A percentile compares a stretch with the other conserved stretches of the same genome.
These are phyloP conservation scores for Leccinum olivaceopallidum DNA, from an alignment of 768 basidiomycete species.

Conservation along the genomic window DNA sequence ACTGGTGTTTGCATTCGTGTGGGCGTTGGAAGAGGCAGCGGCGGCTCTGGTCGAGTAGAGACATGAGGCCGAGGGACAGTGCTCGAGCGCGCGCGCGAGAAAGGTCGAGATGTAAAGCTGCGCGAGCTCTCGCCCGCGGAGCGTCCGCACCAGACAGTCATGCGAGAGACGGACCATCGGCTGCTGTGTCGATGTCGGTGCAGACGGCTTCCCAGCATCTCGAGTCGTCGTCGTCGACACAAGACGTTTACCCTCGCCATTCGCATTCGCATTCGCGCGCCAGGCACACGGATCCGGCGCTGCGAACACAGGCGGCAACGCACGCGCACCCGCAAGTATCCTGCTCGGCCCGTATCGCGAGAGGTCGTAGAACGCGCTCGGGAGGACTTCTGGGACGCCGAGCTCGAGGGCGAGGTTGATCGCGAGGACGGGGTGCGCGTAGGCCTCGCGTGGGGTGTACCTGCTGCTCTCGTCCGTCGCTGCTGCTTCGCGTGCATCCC, in stretches of 20 bases:
- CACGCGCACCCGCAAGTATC: conserved; percentile 54
- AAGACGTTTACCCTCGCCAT: too few relatives aligned
- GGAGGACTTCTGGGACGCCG: conserved; percentile 55
- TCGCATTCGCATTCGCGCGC: not conserved
- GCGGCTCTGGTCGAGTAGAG: conserved; percentile 36
- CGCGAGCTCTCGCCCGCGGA: conserved; percentile 64
- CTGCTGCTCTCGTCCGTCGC: conserved; percentile 51
- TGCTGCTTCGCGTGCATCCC: conserved; percentile 65
- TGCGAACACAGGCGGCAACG: conserved; percentile 34
- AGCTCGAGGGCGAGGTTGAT: conserved; percentile 72
- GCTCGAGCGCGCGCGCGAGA: conserved; percentile 50
- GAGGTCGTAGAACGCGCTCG: conserved; percentile 73
- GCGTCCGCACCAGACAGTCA: conserved; percentile 42
- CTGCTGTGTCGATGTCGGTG: not conserved
- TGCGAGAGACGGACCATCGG: conserved; percentile 36
- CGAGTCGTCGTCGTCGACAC: too few relatives aligned
- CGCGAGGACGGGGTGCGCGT: conserved; percentile 67
- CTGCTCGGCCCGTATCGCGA: conserved; percentile 72
- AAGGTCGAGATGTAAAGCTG: conserved; percentile 66
- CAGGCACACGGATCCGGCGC: conserved; percentile 20
- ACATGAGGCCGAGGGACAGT: conserved; percentile 54
- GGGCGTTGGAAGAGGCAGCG: not conserved
- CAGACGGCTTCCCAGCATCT: not conserved
- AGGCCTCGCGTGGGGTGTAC: conserved; percentile 59
- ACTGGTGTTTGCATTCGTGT: not conserved